These are phyloP conservation scores for Zymoseptoria brevis DNA, from an alignment of 2,329 filamentous ascomycete species.

Conservation along the genomic window DNA sequence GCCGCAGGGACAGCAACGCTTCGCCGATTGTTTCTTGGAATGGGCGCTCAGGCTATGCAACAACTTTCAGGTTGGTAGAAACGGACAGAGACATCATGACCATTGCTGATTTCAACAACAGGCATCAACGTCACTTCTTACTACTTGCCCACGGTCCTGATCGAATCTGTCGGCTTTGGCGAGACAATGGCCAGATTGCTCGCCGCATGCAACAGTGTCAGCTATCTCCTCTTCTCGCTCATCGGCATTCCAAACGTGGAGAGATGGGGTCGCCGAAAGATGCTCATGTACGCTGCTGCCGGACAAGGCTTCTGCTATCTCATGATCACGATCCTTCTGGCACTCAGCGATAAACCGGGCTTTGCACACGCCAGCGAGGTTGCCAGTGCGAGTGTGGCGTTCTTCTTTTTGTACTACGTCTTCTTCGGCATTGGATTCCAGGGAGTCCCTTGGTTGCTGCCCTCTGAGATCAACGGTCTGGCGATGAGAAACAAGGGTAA, in stretches of 20 bases:
- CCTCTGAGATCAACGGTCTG: constrained; percentile 44
- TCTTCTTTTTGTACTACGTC: constrained; percentile 49
- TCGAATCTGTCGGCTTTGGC: constrained; percentile 47
- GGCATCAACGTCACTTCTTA: constrained; percentile 38
- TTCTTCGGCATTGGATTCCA: constrained; percentile 41
- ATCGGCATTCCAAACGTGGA: constrained; percentile 44
- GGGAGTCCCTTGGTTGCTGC: constrained; percentile 36
- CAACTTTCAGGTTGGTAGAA: constrained; percentile 33
- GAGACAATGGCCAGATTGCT: constrained; percentile 47
- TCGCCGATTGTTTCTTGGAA: constrained; percentile 44
- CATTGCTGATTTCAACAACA: constrained; percentile 4
- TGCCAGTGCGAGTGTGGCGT: constrained; percentile 31
- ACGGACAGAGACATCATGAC: background rate
- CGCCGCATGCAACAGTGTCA: constrained; percentile 47
- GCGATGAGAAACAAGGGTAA: constrained; percentile 41
- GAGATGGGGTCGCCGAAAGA: constrained; percentile 48
- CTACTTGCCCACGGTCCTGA: constrained; percentile 53
- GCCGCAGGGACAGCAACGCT: constrained; percentile 43
- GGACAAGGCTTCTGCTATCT: constrained; percentile 47
- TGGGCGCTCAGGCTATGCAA: constrained; percentile 48
- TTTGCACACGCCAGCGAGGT: constrained; percentile 20
- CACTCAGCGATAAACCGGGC: constrained; percentile 29
- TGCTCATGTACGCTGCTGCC: constrained; percentile 51
- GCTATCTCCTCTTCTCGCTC: constrained; percentile 42
- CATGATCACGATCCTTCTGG: constrained; percentile 45